Base-by-base conservation (phyloP, 2,329 filamentous ascomycete species). In the Penicillium sp. region DNA sequence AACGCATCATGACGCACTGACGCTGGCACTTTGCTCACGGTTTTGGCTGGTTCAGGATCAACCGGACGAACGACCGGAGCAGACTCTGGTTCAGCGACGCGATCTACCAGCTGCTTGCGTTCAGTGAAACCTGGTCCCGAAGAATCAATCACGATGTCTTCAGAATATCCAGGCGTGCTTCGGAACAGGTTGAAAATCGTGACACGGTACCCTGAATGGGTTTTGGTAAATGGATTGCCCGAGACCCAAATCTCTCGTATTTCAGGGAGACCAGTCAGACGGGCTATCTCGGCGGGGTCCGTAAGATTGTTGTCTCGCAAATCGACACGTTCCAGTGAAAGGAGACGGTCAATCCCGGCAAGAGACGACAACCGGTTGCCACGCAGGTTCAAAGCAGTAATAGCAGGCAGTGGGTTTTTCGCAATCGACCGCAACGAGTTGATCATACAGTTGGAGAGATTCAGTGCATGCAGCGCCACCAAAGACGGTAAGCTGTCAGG, bases 371-470 rank as follows among this genome's bases (percentile, higher is more conserved):
- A 81, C 47, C 92, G 86, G 71, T 99, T 99, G 50, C 85, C 90
- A 57, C 93, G 87, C 55, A 99, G 82, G 67, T 97, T 97, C 57
- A 99, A 79, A 1, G 92, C 92, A 1, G 90, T 95, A 61, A 99
- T 96, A 20, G 94, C 93, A 26, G 94, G 93, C 5, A 99, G 81
- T 12, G 94, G 71, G 66, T 88, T 94, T 61, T 89, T 86, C 2
- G 86, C 86, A 43, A 99, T 79, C 1, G 93, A 96, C 66, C 95
- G 89, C 56, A 99, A 80, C 16, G 91, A 94, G 64, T 93, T 90
- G 61, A 99, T 97, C 92, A 97, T 97, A 80, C 93, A 97, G 66
- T 96, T 89, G 3, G 93, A 96, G 24, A 99, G 80, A 66, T 99
- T 97, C 54, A 99, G 78, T 23, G 94, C 92, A 62, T 92, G 86